Percentiles rank a stretch among this genome's conserved stretches.
Conservation (phyloP, 2,329 filamentous ascomycete genomes). For the Blumeria hordei region DNA sequence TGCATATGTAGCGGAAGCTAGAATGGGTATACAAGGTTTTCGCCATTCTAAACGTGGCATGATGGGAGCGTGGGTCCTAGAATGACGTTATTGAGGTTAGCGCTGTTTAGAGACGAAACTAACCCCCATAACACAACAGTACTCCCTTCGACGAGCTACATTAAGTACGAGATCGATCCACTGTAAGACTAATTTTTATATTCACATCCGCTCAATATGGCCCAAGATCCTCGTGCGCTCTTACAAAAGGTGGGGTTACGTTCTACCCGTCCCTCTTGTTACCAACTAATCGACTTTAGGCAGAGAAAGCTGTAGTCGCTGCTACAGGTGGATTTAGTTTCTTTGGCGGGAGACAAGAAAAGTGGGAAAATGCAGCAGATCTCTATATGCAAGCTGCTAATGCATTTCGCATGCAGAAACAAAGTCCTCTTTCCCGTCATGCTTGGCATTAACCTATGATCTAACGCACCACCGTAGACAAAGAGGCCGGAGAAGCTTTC, state of each 20-base stretch:
- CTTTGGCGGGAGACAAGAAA: conserved; percentile 70
- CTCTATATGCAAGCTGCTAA: conserved; percentile 75
- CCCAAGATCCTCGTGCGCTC: conserved; percentile 53
- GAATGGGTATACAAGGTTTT: too few species aligned
- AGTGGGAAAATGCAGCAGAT: conserved; percentile 74
- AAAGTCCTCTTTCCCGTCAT: conserved; percentile 29
- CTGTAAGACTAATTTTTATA: too few species aligned
- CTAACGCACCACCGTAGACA: conserved; percentile 25
- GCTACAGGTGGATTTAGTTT: conserved; percentile 68
- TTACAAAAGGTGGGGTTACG: conserved; percentile 41
- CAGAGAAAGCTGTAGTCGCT: conserved; percentile 56
- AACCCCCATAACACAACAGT: too few species aligned
- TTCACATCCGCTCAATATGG: conserved; percentile 22
- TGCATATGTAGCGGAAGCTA: too few species aligned
- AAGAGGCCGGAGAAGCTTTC: conserved; percentile 69
- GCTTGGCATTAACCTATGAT: neutral
- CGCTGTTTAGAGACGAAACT: too few species aligned
- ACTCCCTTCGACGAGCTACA: too few species aligned
- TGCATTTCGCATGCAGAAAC: conserved; percentile 70
- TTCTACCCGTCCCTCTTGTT: conserved; percentile 11
- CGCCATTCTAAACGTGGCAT: too few species aligned
- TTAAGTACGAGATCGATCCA: too few species aligned
- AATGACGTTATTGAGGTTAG: too few species aligned
- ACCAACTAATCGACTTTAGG: conserved; percentile 26
- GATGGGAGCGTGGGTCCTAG: too few species aligned